A percentile compares a stretch with the other conserved stretches of the same genome.
Conservation (phyloP, 495 filamentous ascomycete genomes). For the Aspergillus biplanus region DNA sequence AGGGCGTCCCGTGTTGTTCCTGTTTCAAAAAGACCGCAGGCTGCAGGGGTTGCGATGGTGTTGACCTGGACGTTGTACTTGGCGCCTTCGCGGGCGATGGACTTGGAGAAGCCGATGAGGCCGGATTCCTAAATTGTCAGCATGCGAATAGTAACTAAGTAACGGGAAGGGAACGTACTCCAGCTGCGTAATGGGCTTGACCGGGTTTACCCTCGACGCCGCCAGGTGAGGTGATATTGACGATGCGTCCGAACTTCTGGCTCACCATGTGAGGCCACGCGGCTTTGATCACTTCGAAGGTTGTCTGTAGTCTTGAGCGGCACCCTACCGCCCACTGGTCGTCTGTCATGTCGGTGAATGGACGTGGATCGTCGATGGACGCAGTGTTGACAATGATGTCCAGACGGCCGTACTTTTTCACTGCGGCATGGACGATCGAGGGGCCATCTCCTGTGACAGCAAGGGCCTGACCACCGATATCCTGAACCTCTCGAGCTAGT, state of each 20-base stretch:
- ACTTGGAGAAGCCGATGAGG: constrained; percentile 91
- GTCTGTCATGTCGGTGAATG: constrained; percentile 96
- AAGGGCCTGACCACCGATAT: constrained; percentile 82
- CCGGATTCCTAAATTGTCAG: constrained; percentile 70
- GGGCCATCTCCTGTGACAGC: constrained; percentile 94
- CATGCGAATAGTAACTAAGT: too few relatives aligned
- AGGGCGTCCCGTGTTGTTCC: constrained; percentile 97
- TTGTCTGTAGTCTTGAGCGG: constrained; percentile 88
- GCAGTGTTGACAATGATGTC: constrained; percentile 97
- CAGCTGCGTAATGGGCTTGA: constrained; percentile 95
- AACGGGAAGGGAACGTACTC: constrained; percentile 51
- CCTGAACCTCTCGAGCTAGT: constrained; percentile 87
- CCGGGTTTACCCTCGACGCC: constrained; percentile 99
- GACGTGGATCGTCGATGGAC: constrained; percentile 94
- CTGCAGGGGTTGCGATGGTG: constrained; percentile 96
- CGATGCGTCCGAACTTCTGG: constrained; percentile 95
- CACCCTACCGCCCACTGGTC: constrained; percentile 88
- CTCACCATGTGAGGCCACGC: constrained; percentile 97
- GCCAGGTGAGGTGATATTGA: constrained; percentile 94
- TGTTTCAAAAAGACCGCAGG: constrained; percentile 92
- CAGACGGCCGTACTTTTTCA: constrained; percentile 90
- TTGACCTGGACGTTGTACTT: constrained; percentile 99
- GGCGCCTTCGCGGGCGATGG: constrained; percentile 86
- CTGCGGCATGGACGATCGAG: constrained; percentile 83
- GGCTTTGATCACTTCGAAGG: constrained; percentile 95